Evolutionary conservation across 345 rosid genomes (phyloP).

Genomic region (Populus nigra): DNA sequence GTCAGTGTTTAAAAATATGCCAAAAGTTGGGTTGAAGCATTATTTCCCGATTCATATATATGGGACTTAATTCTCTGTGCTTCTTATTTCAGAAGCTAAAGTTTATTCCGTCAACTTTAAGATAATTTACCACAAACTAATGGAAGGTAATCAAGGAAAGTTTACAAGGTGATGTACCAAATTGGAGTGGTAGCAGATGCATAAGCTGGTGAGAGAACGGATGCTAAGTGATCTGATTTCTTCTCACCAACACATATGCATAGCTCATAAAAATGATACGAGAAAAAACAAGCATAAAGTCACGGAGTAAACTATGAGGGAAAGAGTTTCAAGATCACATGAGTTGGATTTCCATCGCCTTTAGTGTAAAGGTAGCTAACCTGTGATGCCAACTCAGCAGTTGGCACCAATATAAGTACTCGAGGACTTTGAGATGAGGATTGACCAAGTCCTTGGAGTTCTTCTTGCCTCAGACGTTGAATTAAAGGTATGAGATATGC

Average conservation of each 20-base stretch:
- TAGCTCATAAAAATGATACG: background rate
- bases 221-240: too few relatives aligned
- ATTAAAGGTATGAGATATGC: slow-evolving; percentile 81
- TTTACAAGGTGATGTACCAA: background rate
- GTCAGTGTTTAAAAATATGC: too few relatives aligned
- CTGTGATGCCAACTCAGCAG: slow-evolving; percentile 97
- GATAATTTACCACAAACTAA: background rate
- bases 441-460: slow-evolving; percentile 62
- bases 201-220: too few relatives aligned
- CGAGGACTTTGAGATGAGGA: slow-evolving; percentile 63
- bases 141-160: background rate
- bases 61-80: too few relatives aligned
- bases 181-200: background rate
- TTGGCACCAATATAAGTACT: slow-evolving; percentile 75
- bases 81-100: background rate
- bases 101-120: background rate
- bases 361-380: slow-evolving; percentile 32
- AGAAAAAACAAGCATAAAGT: background rate
- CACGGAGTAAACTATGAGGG: background rate
- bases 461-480: slow-evolving; percentile 87
- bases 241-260: too few relatives aligned
- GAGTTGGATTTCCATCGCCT: background rate
- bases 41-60: too few relatives aligned
- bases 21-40: too few relatives aligned
- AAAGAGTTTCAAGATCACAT: background rate